A percentile compares a stretch with the other conserved stretches of the same genome.
Conservation (phyloP, 148 eudicot genomes). For the Rhododendron ovatum region DNA sequence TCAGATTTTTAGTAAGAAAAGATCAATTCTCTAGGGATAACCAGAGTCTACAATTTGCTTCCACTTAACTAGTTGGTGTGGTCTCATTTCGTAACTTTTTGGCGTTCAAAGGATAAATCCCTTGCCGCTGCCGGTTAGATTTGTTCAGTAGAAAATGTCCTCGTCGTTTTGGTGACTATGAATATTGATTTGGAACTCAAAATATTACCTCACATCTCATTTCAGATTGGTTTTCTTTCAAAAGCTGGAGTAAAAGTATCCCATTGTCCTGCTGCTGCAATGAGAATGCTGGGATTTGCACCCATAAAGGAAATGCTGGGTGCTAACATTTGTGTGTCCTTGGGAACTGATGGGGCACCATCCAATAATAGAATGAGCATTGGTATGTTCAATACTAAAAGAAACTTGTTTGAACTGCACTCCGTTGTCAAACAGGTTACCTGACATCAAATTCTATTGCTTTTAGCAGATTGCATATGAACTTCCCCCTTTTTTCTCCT, state of each 20-base stretch:
- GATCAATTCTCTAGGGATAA: neutral
- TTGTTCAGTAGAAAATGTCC: neutral
- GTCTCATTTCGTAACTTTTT: neutral
- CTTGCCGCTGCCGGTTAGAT: neutral
- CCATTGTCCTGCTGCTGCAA: slow-evolving; percentile 97
- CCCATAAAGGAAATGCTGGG: slow-evolving; percentile 79
- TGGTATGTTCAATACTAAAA: slow-evolving; percentile 28
- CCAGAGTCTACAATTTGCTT: neutral
- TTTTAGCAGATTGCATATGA: neutral
- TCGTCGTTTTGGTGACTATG: neutral
- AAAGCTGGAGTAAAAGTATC: slow-evolving; percentile 81
- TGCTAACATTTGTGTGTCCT: slow-evolving; percentile 79
- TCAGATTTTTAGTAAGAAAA: neutral
- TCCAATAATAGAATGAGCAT: slow-evolving; percentile 98
- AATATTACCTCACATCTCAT: slow-evolving; percentile 4
- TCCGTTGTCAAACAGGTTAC: neutral
- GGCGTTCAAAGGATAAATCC: neutral
- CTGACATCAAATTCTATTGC: neutral
- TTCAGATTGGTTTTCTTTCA: slow-evolving; percentile 64
- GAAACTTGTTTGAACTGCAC: neutral
- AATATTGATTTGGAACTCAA: neutral
- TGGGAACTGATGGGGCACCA: slow-evolving; percentile 97
- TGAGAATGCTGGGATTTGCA: slow-evolving; percentile 97
- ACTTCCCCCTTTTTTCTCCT: neutral
- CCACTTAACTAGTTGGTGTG: neutral